Evolutionary conservation across 2,329 filamentous ascomycete species (phyloP).

Genomic region (Fusarium sp.): DNA sequence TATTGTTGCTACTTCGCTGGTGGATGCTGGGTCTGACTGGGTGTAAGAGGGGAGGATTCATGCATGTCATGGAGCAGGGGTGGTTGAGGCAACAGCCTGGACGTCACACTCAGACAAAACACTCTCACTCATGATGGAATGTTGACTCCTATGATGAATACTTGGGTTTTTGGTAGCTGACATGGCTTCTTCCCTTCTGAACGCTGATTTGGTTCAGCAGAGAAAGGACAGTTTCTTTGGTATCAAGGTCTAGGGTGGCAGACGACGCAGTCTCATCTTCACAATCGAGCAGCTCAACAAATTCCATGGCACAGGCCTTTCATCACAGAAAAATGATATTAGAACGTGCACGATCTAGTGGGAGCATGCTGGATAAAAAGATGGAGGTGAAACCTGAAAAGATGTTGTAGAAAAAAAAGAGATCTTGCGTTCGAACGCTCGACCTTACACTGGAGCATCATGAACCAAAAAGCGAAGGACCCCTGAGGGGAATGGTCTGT

Average conservation of each 20-base stretch:
- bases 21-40: not conserved
- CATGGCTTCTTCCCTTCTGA: not conserved
- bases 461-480: not conserved
- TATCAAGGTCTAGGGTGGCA: not conserved
- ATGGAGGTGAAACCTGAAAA: not conserved
- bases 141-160: not conserved
- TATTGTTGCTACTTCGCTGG: not conserved
- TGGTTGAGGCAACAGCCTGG: not conserved
- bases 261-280: not conserved
- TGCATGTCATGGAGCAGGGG: not conserved
- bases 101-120: not conserved
- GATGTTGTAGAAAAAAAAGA: not conserved
- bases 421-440: not conserved
- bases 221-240: not conserved
- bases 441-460: not conserved
- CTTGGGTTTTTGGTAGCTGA: not conserved
- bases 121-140: not conserved
- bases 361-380: not conserved
- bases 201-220: not conserved
- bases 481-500: not conserved
- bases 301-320: not conserved
- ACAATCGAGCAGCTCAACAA: not conserved
- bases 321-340: not conserved
- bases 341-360: not conserved
- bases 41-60: not conserved